Conservation (phyloP, 495 filamentous ascomycete genomes). For the Niebla homalea region DNA sequence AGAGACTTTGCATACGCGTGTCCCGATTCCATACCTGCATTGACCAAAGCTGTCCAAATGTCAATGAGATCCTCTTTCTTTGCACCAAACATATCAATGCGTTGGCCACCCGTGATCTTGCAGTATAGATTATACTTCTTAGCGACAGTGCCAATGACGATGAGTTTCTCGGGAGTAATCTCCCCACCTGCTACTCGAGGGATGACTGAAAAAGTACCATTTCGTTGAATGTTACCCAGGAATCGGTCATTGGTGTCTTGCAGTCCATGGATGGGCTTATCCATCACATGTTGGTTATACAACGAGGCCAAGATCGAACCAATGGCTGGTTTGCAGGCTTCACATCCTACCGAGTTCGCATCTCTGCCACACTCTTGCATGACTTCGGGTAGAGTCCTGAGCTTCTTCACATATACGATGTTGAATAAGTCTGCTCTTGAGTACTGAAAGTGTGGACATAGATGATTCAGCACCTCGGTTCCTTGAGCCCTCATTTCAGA, state of each 20-base stretch:
- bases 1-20: slow-evolving; percentile 92
- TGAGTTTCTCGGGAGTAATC: slow-evolving; percentile 83
- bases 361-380: slow-evolving; percentile 75
- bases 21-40: slow-evolving; percentile 89
- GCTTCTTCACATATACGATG: slow-evolving; percentile 70
- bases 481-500: slow-evolving; percentile 83
- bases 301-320: slow-evolving; percentile 75
- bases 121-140: slow-evolving; percentile 83
- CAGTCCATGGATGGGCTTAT: slow-evolving; percentile 56
- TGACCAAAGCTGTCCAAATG: slow-evolving; percentile 80
- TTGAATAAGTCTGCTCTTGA: slow-evolving; percentile 84
- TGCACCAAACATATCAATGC: slow-evolving; percentile 93
- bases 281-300: slow-evolving; percentile 81
- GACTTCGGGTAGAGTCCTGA: slow-evolving; percentile 63
- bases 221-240: slow-evolving; percentile 88
- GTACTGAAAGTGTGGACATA: slow-evolving; percentile 79
- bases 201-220: slow-evolving; percentile 86
- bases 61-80: slow-evolving; percentile 78
- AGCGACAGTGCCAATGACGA: slow-evolving; percentile 76
- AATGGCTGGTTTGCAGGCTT: slow-evolving; percentile 79
- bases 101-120: slow-evolving; percentile 91
- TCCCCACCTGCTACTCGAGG: slow-evolving; percentile 79
- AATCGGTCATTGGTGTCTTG: slow-evolving; percentile 93
- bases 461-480: slow-evolving; percentile 77
- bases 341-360: slow-evolving; percentile 67